phyloP scores from a whole-genome alignment of 2,329 filamentous ascomycete species.

The Elsinoe perseae region DNA sequence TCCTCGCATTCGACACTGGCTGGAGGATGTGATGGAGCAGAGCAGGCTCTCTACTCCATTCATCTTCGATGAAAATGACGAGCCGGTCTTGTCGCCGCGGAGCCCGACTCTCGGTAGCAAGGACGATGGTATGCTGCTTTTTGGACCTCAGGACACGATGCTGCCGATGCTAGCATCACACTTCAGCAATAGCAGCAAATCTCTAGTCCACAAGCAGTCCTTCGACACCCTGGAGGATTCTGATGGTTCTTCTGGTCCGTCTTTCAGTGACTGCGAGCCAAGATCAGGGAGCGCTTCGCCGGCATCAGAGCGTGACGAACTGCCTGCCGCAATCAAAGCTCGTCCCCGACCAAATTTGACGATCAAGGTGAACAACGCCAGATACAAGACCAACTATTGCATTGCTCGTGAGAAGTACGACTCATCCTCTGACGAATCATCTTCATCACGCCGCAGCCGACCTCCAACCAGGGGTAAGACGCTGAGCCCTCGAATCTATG shows the following conservation, averaged over 20 bases:
- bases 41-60: slow-evolving; percentile 3
- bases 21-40: slow-evolving; percentile 14
- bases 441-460: neutral
- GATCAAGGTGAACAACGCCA: slow-evolving; percentile 10
- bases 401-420: slow-evolving; percentile 1
- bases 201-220: slow-evolving; percentile 6
- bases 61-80: slow-evolving; percentile 12
- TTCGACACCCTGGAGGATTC: neutral
- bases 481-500: neutral
- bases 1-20: slow-evolving; percentile 15
- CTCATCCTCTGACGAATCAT: neutral
- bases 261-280: slow-evolving; percentile 11
- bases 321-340: neutral
- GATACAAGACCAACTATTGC: slow-evolving; percentile 6
- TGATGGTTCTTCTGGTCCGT: neutral
- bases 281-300: neutral
- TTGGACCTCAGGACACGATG: neutral
- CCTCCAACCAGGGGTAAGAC: neutral
- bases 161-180: neutral
- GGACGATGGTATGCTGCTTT: neutral
- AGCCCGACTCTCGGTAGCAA: neutral
- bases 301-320: neutral
- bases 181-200: slow-evolving; percentile 3
- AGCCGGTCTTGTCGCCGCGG: neutral
- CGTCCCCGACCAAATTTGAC: slow-evolving; percentile 6